Conservation (phyloP, 2,329 filamentous ascomycete genomes). For the Trichoderma sp. region DNA sequence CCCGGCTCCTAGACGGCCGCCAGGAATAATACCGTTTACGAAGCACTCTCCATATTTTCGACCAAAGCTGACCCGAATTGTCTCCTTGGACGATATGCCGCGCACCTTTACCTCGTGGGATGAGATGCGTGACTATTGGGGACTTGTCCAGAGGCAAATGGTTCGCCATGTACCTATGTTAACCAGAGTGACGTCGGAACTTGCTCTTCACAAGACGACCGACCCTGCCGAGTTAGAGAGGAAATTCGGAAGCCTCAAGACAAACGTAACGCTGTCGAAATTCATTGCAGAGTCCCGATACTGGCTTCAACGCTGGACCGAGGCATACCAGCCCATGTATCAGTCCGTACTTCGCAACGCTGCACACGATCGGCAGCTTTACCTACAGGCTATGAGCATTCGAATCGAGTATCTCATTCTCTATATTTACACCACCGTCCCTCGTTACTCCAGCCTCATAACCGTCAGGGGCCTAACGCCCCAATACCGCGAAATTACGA, state of each 20-base stretch:
- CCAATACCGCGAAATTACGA: slow-evolving; percentile 45
- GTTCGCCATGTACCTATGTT: slow-evolving; percentile 41
- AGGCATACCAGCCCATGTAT: slow-evolving; percentile 42
- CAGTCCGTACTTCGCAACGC: slow-evolving; percentile 30
- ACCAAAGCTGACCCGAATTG: slow-evolving; percentile 35
- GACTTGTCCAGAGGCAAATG: slow-evolving; percentile 39
- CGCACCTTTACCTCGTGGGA: slow-evolving; percentile 34
- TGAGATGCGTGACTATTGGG: slow-evolving; percentile 43
- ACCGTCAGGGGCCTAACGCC: slow-evolving; percentile 43
- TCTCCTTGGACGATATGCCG: slow-evolving; percentile 37
- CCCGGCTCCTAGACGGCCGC: slow-evolving; percentile 28
- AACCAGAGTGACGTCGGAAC: slow-evolving; percentile 34
- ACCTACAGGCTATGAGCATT: slow-evolving; percentile 42
- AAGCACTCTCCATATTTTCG: slow-evolving; percentile 42
- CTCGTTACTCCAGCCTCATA: slow-evolving; percentile 40
- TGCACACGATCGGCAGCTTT: slow-evolving; percentile 28
- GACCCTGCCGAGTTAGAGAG: slow-evolving; percentile 32
- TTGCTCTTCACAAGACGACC: slow-evolving; percentile 32
- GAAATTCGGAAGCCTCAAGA: slow-evolving; percentile 35
- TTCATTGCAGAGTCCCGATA: slow-evolving; percentile 41
- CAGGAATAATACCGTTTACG: slow-evolving; percentile 40
- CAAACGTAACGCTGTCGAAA: slow-evolving; percentile 33
- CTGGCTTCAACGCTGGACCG: slow-evolving; percentile 44
- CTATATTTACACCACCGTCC: slow-evolving; percentile 41
- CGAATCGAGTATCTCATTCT: slow-evolving; percentile 47